A percentile compares a stretch with the other conserved stretches of the same genome.
Conservation (phyloP, 768 basidiomycete species). For the Rhizopogon salebrosus region DNA sequence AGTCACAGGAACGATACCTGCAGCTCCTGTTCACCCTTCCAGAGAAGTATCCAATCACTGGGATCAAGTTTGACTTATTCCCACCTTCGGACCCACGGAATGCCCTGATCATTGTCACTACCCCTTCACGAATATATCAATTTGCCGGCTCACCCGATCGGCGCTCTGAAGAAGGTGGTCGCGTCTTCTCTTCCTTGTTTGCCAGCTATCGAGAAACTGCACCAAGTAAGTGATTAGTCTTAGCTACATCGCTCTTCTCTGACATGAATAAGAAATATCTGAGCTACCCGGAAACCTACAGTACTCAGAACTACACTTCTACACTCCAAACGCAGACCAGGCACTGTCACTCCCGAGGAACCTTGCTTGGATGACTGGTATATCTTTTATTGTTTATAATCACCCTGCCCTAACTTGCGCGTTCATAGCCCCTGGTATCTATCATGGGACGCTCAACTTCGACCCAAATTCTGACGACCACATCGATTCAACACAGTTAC, state of each 20-base stretch:
- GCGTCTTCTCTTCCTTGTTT: slow-evolving; percentile 73
- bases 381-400: slow-evolving; percentile 16
- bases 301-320: slow-evolving; percentile 79
- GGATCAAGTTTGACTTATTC: slow-evolving; percentile 77
- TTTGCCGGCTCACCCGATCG: slow-evolving; percentile 68
- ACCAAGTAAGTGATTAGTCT: slow-evolving; percentile 57
- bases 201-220: slow-evolving; percentile 66
- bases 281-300: slow-evolving; percentile 80
- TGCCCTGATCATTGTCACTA: slow-evolving; percentile 75
- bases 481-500: slow-evolving; percentile 71
- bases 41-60: slow-evolving; percentile 79
- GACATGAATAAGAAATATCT: slow-evolving; percentile 63
- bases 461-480: slow-evolving; percentile 65
- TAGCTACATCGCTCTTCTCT: slow-evolving; percentile 9
- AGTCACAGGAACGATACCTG: slow-evolving; percentile 77
- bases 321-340: slow-evolving; percentile 65
- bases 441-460: slow-evolving; percentile 75
- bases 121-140: slow-evolving; percentile 86
- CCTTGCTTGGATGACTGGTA: slow-evolving; percentile 92
- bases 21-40: slow-evolving; percentile 72
- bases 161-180: slow-evolving; percentile 68
- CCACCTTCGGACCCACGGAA: slow-evolving; percentile 57
- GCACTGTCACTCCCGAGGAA: slow-evolving; percentile 63
- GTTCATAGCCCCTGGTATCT: slow-evolving; percentile 74
- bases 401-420: not conserved